Percentiles rank a stretch among this genome's conserved stretches.
Conservation (phyloP, 179 eudicot species). For the Spergularia azorica region DNA sequence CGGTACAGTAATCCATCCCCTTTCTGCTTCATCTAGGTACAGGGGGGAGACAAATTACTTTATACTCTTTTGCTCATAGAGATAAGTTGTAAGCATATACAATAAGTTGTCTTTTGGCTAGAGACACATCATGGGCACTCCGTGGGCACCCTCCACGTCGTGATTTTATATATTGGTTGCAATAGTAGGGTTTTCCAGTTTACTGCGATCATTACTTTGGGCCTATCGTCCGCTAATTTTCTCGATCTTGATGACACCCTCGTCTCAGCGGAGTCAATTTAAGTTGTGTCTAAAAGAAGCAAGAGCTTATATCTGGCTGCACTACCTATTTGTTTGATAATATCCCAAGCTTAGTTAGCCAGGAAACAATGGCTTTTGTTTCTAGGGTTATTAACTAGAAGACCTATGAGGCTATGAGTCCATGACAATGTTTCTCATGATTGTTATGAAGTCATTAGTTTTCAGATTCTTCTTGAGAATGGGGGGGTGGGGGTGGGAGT, state of each 20-base stretch:
- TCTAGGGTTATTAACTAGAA: not conserved
- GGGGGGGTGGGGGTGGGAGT: not conserved
- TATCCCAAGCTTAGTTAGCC: not conserved
- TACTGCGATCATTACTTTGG: not conserved
- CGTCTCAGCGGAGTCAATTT: not conserved
- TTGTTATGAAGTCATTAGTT: not conserved
- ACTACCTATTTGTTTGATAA: conserved; percentile 3
- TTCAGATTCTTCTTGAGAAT: not conserved
- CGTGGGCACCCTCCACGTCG: not conserved
- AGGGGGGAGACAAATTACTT: not conserved
- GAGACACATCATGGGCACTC: not conserved
- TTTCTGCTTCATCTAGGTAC: not conserved
- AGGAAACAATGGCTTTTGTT: not conserved
- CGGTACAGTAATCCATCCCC: not conserved
- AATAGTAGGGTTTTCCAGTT: not conserved
- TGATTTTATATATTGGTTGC: not conserved
- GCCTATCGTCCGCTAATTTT: not conserved
- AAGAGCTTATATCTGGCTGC: not conserved
- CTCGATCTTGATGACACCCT: not conserved
- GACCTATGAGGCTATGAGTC: not conserved
- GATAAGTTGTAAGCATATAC: not conserved
- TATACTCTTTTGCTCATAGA: not conserved
- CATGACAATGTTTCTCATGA: not conserved
- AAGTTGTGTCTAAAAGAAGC: conserved; percentile 1
- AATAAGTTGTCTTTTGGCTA: not conserved